These are phyloP conservation scores for Backusella psychrophila DNA, from an alignment of 192 early-diverging fungal species.

Conservation along the genomic window DNA sequence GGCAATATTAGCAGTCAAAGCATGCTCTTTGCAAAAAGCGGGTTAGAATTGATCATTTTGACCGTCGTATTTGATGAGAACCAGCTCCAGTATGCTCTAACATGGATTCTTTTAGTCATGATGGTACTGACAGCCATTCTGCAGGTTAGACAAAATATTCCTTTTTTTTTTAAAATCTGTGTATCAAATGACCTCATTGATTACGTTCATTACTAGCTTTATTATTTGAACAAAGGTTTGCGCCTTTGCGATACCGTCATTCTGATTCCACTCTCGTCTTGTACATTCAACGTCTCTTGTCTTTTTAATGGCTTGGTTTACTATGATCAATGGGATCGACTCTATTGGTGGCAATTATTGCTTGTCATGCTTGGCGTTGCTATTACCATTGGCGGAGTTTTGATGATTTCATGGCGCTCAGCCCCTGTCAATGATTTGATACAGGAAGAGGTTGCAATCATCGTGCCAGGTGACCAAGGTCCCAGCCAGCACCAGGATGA, in stretches of 20 bases:
- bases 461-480: constrained; percentile 2
- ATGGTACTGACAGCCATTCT: constrained; percentile 51
- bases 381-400: constrained; percentile 61
- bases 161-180: neutral
- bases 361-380: constrained; percentile 67
- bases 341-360: constrained; percentile 57
- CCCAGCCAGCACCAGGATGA: neutral
- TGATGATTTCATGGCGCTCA: constrained; percentile 59
- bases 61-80: constrained; percentile 54
- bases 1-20: constrained; percentile 74
- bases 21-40: constrained; percentile 75
- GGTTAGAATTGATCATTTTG: constrained; percentile 67
- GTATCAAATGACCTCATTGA: constrained; percentile 4
- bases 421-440: neutral
- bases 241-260: constrained; percentile 73
- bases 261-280: constrained; percentile 72
- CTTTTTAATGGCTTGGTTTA: constrained; percentile 80
- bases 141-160: constrained; percentile 39
- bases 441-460: constrained; percentile 18
- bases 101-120: constrained; percentile 61
- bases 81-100: constrained; percentile 68
- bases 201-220: constrained; percentile 47
- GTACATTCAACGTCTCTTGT: constrained; percentile 70
- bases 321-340: constrained; percentile 66
- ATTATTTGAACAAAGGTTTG: constrained; percentile 75